A percentile compares a stretch with the other conserved stretches of the same genome.
Evolutionary conservation across 1,284 basidiomycete species (phyloP).

Genomic region (Cryptococcus depauperatus): DNA sequence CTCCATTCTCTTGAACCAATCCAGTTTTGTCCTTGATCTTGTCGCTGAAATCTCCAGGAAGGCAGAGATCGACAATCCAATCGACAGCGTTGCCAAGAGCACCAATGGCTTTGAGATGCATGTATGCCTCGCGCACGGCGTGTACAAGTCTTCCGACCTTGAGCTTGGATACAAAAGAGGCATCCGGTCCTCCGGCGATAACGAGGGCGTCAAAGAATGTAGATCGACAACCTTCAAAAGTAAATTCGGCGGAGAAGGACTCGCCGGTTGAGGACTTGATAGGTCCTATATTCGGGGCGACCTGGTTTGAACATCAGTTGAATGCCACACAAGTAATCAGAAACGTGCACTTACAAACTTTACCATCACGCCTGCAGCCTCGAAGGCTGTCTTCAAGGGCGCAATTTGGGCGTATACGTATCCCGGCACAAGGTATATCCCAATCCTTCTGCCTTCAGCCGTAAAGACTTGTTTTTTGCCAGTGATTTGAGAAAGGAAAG

Average conservation of each 20-base stretch:
- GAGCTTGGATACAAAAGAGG: slow-evolving; percentile 52
- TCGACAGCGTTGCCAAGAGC: slow-evolving; percentile 52
- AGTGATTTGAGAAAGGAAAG: slow-evolving; percentile 55
- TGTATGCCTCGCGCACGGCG: slow-evolving; percentile 68
- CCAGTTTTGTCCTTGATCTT: slow-evolving; percentile 22
- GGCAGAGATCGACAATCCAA: slow-evolving; percentile 32
- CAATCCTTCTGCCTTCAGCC: slow-evolving; percentile 57
- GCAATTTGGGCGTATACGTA: slow-evolving; percentile 57
- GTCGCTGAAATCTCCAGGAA: slow-evolving; percentile 35
- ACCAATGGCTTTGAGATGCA: slow-evolving; percentile 68
- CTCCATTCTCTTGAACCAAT: slow-evolving; percentile 31
- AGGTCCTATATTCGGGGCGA: slow-evolving; percentile 59
- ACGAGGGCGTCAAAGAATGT: slow-evolving; percentile 71
- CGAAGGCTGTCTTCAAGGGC: slow-evolving; percentile 53
- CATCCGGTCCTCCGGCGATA: slow-evolving; percentile 55
- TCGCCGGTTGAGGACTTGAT: slow-evolving; percentile 47
- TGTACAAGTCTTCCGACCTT: slow-evolving; percentile 45
- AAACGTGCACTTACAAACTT: slow-evolving; percentile 48
- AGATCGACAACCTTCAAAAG: slow-evolving; percentile 59
- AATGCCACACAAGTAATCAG: background rate
- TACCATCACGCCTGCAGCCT: slow-evolving; percentile 52
- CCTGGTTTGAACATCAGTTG: background rate
- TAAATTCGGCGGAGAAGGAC: slow-evolving; percentile 29
- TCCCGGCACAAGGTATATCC: slow-evolving; percentile 64
- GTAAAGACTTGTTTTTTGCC: slow-evolving; percentile 43